Conservation (phyloP, 441 rosid species). For the Francoa sonchifolia region DNA sequence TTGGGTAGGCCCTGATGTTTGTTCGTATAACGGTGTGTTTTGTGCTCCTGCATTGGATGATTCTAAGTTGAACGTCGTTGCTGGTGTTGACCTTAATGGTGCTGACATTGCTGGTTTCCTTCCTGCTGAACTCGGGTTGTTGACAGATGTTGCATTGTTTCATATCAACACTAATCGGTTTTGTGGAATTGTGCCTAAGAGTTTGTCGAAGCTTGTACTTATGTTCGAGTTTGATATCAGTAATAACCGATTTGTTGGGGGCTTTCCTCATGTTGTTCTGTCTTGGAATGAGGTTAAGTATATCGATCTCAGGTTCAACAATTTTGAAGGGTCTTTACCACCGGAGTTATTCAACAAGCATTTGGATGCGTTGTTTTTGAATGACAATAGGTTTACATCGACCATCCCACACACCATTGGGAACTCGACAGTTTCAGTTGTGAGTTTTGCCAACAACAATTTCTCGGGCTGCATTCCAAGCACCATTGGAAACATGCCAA, state of each 20-base stretch:
- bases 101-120: constrained; percentile 86
- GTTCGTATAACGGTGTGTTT: constrained; percentile 56
- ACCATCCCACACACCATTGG: constrained; percentile 57
- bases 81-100: constrained; percentile 59
- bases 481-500: constrained; percentile 50
- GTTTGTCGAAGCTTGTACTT: constrained; percentile 32
- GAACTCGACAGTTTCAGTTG: constrained; percentile 39
- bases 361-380: constrained; percentile 63
- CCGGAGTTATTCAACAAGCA: constrained; percentile 35
- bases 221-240: constrained; percentile 84
- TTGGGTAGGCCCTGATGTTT: constrained; percentile 67
- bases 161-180: constrained; percentile 76
- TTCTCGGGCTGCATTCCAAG: constrained; percentile 65
- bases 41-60: constrained; percentile 60
- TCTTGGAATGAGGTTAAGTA: constrained; percentile 40
- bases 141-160: constrained; percentile 52
- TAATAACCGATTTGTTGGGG: constrained; percentile 75
- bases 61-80: constrained; percentile 35
- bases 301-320: constrained; percentile 55
- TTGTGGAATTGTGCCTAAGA: constrained; percentile 66
- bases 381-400: constrained; percentile 60
- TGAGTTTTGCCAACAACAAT: constrained; percentile 65
- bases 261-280: constrained; percentile 40
- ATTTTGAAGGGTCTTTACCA: constrained; percentile 71
- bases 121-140: constrained; percentile 58